phyloP scores from a whole-genome alignment of 2,329 filamentous ascomycete genomes.

The Colletotrichum tofieldiae region DNA sequence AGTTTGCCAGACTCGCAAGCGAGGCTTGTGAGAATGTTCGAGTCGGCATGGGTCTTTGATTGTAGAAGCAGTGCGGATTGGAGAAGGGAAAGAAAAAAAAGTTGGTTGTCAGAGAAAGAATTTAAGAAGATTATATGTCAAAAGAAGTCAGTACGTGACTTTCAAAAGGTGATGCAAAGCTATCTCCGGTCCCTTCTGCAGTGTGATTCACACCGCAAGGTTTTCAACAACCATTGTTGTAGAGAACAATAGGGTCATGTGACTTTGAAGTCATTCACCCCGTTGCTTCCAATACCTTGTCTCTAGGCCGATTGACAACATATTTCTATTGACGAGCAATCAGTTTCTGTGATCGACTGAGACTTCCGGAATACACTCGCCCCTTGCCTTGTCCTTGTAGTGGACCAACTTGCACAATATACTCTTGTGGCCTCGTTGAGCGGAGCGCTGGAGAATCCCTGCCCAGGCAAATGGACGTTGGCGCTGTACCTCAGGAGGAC shows the following conservation, averaged over 20 bases:
- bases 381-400: background rate
- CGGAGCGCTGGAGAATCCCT: too few species aligned
- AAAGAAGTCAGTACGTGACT: slow-evolving; percentile 2
- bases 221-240: slow-evolving; percentile 10
- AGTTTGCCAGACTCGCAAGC: background rate
- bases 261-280: background rate
- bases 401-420: background rate
- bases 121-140: slow-evolving; percentile 8
- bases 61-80: background rate
- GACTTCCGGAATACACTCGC: slow-evolving; percentile 9
- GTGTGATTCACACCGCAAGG: slow-evolving; percentile 10
- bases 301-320: slow-evolving; percentile 6
- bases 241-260: slow-evolving; percentile 10
- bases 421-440: background rate
- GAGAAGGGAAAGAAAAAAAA: background rate
- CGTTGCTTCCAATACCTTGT: slow-evolving; percentile 6
- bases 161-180: slow-evolving; percentile 11
- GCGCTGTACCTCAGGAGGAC: too few species aligned
- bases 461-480: too few species aligned
- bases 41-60: background rate
- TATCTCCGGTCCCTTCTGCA: slow-evolving; percentile 6
- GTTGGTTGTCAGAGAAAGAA: slow-evolving; percentile 9
- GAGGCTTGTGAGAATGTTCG: slow-evolving; percentile 8
- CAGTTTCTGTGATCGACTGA: slow-evolving; percentile 10
- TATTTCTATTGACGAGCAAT: slow-evolving; percentile 8